phyloP scores from a whole-genome alignment of 352 stramenopile genomes.

The Phytophthora agathidicida region DNA sequence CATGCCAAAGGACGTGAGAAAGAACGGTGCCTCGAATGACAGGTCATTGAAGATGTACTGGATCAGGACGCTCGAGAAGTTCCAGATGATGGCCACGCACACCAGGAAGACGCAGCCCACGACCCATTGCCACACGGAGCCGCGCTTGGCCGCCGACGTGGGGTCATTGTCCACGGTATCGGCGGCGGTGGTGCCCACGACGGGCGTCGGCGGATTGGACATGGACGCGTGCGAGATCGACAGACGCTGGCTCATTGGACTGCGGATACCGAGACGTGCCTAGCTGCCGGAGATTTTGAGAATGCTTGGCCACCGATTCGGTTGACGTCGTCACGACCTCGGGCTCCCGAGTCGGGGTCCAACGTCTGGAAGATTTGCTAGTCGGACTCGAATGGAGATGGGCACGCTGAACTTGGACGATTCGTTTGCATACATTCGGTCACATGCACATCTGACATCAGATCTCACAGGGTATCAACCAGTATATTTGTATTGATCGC shows the following conservation, averaged over 20 bases:
- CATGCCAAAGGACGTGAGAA: slow-evolving; percentile 85
- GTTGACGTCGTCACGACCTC: slow-evolving; percentile 16
- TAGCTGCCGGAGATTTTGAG: slow-evolving; percentile 15
- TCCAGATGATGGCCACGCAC: slow-evolving; percentile 77
- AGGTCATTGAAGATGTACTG: slow-evolving; percentile 90
- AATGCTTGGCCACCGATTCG: slow-evolving; percentile 16
- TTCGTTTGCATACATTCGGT: slow-evolving; percentile 23
- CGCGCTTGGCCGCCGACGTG: slow-evolving; percentile 28
- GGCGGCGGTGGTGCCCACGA: not conserved
- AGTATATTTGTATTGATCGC: not conserved
- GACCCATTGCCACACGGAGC: slow-evolving; percentile 60
- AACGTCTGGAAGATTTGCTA: slow-evolving; percentile 31
- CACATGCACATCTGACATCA: not conserved
- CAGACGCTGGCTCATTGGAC: slow-evolving; percentile 25
- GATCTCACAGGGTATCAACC: not conserved
- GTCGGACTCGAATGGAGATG: slow-evolving; percentile 23
- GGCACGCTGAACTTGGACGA: slow-evolving; percentile 5
- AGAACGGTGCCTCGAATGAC: slow-evolving; percentile 82
- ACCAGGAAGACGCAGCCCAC: slow-evolving; percentile 72
- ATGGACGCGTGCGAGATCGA: slow-evolving; percentile 31
- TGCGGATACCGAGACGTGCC: slow-evolving; percentile 2
- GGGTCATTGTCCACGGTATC: not conserved
- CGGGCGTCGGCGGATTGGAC: slow-evolving; percentile 26
- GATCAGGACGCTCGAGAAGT: slow-evolving; percentile 81
- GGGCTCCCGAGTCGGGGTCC: too few species aligned